Evolutionary conservation across 2,329 filamentous ascomycete genomes (phyloP).

Genomic region (Penicillium glabrum): DNA sequence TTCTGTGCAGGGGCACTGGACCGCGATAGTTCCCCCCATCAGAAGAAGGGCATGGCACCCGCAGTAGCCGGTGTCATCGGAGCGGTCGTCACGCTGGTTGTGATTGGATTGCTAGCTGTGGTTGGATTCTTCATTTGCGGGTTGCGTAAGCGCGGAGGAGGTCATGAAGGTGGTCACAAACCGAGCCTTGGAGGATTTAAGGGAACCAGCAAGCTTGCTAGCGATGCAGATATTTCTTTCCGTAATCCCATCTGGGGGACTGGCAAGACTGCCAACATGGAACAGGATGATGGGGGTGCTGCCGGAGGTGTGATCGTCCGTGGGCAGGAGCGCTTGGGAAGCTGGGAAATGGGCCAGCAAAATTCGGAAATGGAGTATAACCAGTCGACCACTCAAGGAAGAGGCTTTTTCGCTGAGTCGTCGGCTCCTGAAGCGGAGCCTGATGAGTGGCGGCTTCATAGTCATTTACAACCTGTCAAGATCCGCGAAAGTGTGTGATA

Average conservation of each 20-base stretch:
- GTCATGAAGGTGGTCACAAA: slow-evolving; percentile 27
- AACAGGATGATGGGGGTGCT: slow-evolving; percentile 22
- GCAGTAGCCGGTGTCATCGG: slow-evolving; percentile 58
- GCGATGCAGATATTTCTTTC: slow-evolving; percentile 54
- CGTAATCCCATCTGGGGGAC: slow-evolving; percentile 41
- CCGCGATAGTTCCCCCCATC: background rate
- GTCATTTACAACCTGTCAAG: slow-evolving; percentile 45
- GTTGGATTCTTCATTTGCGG: slow-evolving; percentile 46
- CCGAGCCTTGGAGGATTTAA: slow-evolving; percentile 56
- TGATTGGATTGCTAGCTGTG: slow-evolving; percentile 44
- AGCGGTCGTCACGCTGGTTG: slow-evolving; percentile 51
- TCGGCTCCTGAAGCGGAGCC: slow-evolving; percentile 31
- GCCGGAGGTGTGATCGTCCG: slow-evolving; percentile 24
- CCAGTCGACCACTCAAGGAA: slow-evolving; percentile 1
- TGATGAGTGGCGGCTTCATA: slow-evolving; percentile 36
- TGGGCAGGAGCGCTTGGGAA: slow-evolving; percentile 55
- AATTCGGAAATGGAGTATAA: slow-evolving; percentile 24
- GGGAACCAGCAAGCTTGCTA: slow-evolving; percentile 54
- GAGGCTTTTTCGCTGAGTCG: background rate
- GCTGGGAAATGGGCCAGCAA: slow-evolving; percentile 55
- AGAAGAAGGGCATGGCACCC: slow-evolving; percentile 37
- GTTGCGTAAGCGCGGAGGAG: slow-evolving; percentile 40
- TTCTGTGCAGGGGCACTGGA: slow-evolving; percentile 51
- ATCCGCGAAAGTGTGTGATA: slow-evolving; percentile 51
- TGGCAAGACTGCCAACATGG: slow-evolving; percentile 32